A percentile compares a stretch with the other conserved stretches of the same genome.
phyloP scores from a whole-genome alignment of 1,284 basidiomycete species.

The Sporisorium graminicola region DNA sequence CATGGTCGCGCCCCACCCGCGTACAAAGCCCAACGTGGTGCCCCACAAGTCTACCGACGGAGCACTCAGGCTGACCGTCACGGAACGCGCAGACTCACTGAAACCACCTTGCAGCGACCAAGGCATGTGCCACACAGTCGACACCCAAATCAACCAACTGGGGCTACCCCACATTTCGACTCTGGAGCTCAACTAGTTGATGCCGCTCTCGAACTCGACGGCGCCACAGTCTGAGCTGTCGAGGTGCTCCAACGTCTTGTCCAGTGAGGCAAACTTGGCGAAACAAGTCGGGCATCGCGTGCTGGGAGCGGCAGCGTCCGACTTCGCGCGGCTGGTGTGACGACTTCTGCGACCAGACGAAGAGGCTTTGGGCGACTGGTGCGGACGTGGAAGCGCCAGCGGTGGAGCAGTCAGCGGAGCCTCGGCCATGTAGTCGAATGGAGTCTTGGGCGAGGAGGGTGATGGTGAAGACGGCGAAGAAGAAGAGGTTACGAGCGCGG shows the following conservation, averaged over 20 bases:
- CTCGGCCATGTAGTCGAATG: constrained; percentile 16
- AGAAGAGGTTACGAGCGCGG: constrained; percentile 13
- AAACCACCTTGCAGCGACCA: background rate
- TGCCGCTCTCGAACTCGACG: constrained; percentile 44
- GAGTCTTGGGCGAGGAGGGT: constrained; percentile 24
- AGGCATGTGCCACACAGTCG: background rate
- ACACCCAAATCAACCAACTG: background rate
- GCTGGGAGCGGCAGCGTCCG: constrained; percentile 24
- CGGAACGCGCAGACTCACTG: too few species aligned
- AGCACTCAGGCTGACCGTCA: too few species aligned
- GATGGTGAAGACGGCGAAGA: constrained; percentile 19
- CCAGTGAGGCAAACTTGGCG: constrained; percentile 30
- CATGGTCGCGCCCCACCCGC: too few species aligned
- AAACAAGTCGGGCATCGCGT: constrained; percentile 45
- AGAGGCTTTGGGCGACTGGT: constrained; percentile 8
- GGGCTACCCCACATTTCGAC: background rate
- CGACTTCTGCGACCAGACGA: constrained; percentile 15
- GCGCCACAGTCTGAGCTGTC: constrained; percentile 44
- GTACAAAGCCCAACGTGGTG: too few species aligned
- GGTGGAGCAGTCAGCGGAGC: constrained; percentile 12
- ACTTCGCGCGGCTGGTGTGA: constrained; percentile 25
- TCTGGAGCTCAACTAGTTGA: constrained; percentile 9
- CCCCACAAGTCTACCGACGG: too few species aligned
- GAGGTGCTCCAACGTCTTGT: constrained; percentile 34
- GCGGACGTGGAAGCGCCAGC: constrained; percentile 7